Base-by-base conservation (phyloP, 2,329 filamentous ascomycete genomes). In the Aspergillus quadricinctus region DNA sequence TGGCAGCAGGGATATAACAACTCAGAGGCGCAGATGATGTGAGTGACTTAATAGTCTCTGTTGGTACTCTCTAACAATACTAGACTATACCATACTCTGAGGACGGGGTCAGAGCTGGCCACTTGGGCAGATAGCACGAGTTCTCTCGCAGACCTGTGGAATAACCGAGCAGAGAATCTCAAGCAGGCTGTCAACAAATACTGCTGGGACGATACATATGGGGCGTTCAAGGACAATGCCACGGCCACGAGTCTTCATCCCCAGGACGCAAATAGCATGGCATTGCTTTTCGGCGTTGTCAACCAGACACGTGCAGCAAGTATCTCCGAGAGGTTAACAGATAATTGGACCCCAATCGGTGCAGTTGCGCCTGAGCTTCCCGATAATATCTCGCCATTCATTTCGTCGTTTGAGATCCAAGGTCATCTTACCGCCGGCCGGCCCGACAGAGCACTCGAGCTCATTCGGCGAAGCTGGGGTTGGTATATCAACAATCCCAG, bases 221-320 rank as follows among this genome's bases (percentile, higher is more conserved):
- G 79, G 27, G 75, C 82, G 58, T 82, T 85, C 70, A 75, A 76
- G 54, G 81, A 83, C 66, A 84, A 83, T 59, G 77, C 79, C 40
- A 78, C 77, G 0, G 66, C 72, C 5, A 79, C 77, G 1, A 75
- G 76, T 0, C 72, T 88, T 3, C 74, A 82, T 58, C 83, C 84
- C 0, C 83, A 88, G 70, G 83, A 86, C 59, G 83, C 78, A 11
- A 87, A 87, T 68, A 77, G 79, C 53, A 76, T 85, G 67, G 78
- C 82, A 0, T 69, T 85, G 3, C 70, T 81, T 41, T 81, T 81
- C 56, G 75, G 73, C 2, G 65, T 84, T 3, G 69, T 78, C 3
- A 63, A 72, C 56, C 60, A 68, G 21, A 60, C 69, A 7, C 71
- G 67, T 21, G 67, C 76, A 8, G 63, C 72, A 28, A 63, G 62